These are phyloP conservation scores for Scheffersomyces stipitis DNA, from an alignment of 805 yeast species.

Conservation along the genomic window DNA sequence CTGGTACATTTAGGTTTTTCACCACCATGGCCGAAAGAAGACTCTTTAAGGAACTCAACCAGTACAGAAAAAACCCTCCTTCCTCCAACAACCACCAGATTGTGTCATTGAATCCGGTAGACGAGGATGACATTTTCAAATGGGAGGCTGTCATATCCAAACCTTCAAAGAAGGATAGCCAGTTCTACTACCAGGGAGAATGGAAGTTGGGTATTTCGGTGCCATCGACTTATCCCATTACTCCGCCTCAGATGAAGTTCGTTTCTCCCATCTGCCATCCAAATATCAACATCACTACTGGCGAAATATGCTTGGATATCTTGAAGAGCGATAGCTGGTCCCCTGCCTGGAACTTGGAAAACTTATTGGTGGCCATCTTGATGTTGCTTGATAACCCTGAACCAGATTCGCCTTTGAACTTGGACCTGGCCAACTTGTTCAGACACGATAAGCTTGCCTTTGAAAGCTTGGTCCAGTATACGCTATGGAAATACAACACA, in stretches of 20 bases:
- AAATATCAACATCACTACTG: slow-evolving; percentile 44
- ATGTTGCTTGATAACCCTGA: slow-evolving; percentile 63
- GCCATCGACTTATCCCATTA: slow-evolving; percentile 52
- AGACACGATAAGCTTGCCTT: slow-evolving; percentile 43
- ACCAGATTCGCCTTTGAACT: slow-evolving; percentile 68
- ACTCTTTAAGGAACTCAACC: slow-evolving; percentile 38
- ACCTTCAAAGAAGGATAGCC: slow-evolving; percentile 44
- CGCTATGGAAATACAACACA: slow-evolving; percentile 39
- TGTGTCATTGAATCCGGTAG: slow-evolving; percentile 41
- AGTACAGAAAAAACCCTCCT: slow-evolving; percentile 29
- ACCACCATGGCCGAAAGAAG: slow-evolving; percentile 40
- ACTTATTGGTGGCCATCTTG: slow-evolving; percentile 56
- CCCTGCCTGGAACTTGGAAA: slow-evolving; percentile 68
- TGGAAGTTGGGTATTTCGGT: slow-evolving; percentile 52
- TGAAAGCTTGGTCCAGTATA: slow-evolving; percentile 40
- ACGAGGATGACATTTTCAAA: slow-evolving; percentile 42
- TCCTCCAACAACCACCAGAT: slow-evolving; percentile 35
- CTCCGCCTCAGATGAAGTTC: slow-evolving; percentile 59
- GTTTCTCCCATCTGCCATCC: slow-evolving; percentile 43
- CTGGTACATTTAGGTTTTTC: too few species aligned
- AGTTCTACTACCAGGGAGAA: slow-evolving; percentile 48
- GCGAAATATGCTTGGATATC: slow-evolving; percentile 72
- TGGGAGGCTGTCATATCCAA: slow-evolving; percentile 58
- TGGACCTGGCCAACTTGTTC: slow-evolving; percentile 64
- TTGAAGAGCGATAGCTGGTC: slow-evolving; percentile 61